Evolutionary conservation across 805 yeast genomes (phyloP), one percentile per base, ranked within the genome.

Genomic region (Saccharomycopsis sp.): DNA sequence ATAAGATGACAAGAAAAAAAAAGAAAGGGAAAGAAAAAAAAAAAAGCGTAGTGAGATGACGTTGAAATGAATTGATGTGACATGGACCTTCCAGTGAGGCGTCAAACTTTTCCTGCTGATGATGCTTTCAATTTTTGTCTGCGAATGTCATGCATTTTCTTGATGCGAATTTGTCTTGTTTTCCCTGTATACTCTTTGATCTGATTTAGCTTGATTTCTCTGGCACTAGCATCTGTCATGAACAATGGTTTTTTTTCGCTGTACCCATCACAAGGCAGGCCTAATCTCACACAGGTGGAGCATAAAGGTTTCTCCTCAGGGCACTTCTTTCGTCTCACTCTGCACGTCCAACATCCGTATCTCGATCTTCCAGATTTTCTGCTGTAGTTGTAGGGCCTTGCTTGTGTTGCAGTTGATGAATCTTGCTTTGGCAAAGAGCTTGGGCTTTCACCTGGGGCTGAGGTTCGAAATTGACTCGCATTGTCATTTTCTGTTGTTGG

Each of bases 271-370:
- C 92, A 81, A 2, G 50, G 52, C 16, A 81, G 55, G 5, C 75
- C 73, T 17, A 81, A 61, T 36, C 77, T 60, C 2, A 51, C 50
- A 56, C 92, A 81, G 49, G 74, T 76, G 5, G 54, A 53, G 54
- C 92, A 81, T 4, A 42, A 52, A 1, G 88, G 87, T 48, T 63
- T 67, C 44, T 73, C 74, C 52, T 75, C 85, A 1, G 83, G 71
- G 52, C 89, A 81, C 49, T 78, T 73, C 55, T 81, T 81, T 49
- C 83, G 77, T 30, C 92, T 66, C 13, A 79, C 58, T 43, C 88
- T 60, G 54, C 89, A 81, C 4, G 84, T 81, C 89, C 89, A 81
- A 53, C 92, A 81, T 0, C 88, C 88, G 22, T 63, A 63, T 45
- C 69, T 69, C 1, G 78, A 72, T 36, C 80, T 58, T 53, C 34